Conservation (phyloP, 2,329 filamentous ascomycete genomes). For the Pyrenochaeta sp. region DNA sequence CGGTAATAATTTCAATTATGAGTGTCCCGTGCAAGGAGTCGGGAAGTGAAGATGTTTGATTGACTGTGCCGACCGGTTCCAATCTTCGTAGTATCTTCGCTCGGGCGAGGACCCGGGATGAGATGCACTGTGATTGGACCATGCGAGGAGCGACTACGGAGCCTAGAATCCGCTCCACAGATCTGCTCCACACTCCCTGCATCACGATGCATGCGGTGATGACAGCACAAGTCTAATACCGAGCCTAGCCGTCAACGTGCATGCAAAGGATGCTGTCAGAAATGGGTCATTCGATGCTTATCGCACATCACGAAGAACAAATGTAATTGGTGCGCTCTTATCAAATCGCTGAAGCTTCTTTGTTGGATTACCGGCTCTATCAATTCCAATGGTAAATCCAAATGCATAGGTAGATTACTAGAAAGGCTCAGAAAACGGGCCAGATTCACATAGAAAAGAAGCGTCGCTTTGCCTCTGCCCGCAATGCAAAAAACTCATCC, state of each 20-base stretch:
- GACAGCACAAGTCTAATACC: slow-evolving; percentile 4
- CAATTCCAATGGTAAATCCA: slow-evolving; percentile 3
- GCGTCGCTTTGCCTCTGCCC: slow-evolving; percentile 32
- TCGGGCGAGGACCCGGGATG: slow-evolving; percentile 9
- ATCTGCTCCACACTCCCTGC: slow-evolving; percentile 3
- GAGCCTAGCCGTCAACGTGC: slow-evolving; percentile 6
- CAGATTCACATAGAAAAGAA: slow-evolving; percentile 16
- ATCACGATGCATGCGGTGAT: slow-evolving; percentile 3
- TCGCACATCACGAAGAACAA: no score
- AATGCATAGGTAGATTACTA: not conserved
- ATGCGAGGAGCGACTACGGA: slow-evolving; percentile 9
- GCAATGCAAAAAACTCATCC: slow-evolving; percentile 39
- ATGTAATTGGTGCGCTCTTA: not conserved
- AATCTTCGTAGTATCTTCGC: not conserved
- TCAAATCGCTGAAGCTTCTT: no score
- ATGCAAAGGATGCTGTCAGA: not conserved
- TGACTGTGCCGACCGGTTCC: not conserved
- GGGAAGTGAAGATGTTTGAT: not conserved
- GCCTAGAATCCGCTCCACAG: slow-evolving; percentile 3
- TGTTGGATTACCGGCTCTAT: no score
- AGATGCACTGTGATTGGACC: not conserved
- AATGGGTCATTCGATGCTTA: not conserved
- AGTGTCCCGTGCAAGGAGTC: no score
- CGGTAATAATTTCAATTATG: no score
- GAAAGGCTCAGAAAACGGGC: not conserved